Evolutionary conservation across 352 stramenopile genomes (phyloP).

Genomic region (Globisporangium splendens): DNA sequence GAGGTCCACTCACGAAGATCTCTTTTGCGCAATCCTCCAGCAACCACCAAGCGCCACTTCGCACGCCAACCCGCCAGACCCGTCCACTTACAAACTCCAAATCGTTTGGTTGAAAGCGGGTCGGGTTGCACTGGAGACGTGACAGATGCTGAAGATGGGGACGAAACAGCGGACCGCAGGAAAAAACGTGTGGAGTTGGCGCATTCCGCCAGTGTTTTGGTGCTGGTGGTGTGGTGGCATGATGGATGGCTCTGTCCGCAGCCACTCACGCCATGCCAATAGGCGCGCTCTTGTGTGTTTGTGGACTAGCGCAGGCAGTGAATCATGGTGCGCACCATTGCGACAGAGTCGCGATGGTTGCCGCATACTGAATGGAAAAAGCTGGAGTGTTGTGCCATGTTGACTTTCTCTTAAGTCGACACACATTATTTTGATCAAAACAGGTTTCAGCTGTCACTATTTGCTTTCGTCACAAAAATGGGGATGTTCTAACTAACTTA

Average conservation of each 20-base stretch:
- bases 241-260: no score
- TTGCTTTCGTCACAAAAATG: not conserved
- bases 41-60: not conserved
- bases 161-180: constrained; percentile 1
- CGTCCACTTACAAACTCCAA: constrained; percentile 26
- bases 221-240: no score
- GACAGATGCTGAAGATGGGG: not conserved
- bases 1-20: not conserved
- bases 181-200: constrained; percentile 10
- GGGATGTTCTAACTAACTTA: constrained; percentile 12
- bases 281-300: no score
- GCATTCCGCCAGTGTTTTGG: no score
- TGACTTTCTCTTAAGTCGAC: not conserved
- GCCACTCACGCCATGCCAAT: not conserved
- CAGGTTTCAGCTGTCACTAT: not conserved
- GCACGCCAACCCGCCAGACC: constrained; percentile 7
- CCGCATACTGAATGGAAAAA: no score
- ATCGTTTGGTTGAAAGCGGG: constrained; percentile 2
- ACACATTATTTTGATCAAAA: not conserved
- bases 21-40: constrained; percentile 9
- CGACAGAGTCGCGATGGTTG: no score
- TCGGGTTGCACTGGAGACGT: not conserved
- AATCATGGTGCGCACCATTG: no score
- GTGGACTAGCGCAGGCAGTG: no score
- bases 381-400: not conserved